Evolutionary conservation across 1,139 yeast genomes (phyloP).

Genomic region (Debaryomyces udenii): DNA sequence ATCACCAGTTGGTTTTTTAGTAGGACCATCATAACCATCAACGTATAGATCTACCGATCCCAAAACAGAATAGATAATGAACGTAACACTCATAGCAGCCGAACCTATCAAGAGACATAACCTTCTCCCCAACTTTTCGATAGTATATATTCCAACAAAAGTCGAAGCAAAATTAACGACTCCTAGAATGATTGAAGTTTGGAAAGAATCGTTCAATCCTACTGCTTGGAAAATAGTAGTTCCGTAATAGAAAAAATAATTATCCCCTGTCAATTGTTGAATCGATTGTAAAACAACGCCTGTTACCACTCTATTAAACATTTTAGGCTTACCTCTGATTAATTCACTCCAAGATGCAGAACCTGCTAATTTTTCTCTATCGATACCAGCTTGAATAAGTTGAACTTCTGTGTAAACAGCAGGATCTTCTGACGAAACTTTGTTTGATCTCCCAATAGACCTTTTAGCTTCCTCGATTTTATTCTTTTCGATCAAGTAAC

Average conservation of each 20-base stretch:
- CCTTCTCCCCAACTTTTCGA: slow-evolving; percentile 75
- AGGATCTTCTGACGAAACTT: slow-evolving; percentile 58
- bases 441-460: slow-evolving; percentile 64
- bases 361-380: slow-evolving; percentile 65
- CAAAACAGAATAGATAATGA: slow-evolving; percentile 60
- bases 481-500: slow-evolving; percentile 43
- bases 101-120: slow-evolving; percentile 56
- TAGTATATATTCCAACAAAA: slow-evolving; percentile 62
- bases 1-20: slow-evolving; percentile 55
- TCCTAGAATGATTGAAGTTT: slow-evolving; percentile 76
- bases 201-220: slow-evolving; percentile 71
- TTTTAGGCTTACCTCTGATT: slow-evolving; percentile 64
- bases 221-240: slow-evolving; percentile 76
- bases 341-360: slow-evolving; percentile 69
- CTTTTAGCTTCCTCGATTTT: slow-evolving; percentile 47
- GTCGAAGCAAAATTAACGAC: slow-evolving; percentile 77
- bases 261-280: slow-evolving; percentile 81
- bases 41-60: slow-evolving; percentile 63
- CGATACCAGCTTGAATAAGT: slow-evolving; percentile 63
- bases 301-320: slow-evolving; percentile 60
- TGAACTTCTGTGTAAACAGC: slow-evolving; percentile 61
- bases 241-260: slow-evolving; percentile 83
- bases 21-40: slow-evolving; percentile 41
- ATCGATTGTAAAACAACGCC: slow-evolving; percentile 68
- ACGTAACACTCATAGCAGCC: slow-evolving; percentile 55